A percentile compares a stretch with the other conserved stretches of the same genome.
Conservation (phyloP, 1,139 yeast genomes). For the Geotrichum restrictum region DNA sequence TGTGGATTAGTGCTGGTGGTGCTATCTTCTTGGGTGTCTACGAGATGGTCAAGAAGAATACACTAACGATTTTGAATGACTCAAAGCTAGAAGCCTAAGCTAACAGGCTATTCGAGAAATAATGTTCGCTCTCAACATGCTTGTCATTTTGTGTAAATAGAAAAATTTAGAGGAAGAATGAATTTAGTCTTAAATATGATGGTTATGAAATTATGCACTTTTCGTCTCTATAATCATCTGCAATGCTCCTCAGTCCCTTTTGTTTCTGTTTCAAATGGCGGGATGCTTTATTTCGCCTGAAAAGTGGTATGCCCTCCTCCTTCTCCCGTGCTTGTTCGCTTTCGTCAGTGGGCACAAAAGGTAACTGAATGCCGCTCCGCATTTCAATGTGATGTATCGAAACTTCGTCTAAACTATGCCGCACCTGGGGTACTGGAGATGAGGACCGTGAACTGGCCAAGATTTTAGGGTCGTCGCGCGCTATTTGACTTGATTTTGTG, state of each 20-base stretch:
- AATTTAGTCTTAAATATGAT: neutral
- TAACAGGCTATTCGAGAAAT: too few species aligned
- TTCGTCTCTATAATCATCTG: conserved; percentile 2
- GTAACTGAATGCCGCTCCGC: neutral
- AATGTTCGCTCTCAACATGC: too few species aligned
- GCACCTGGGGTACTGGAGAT: neutral
- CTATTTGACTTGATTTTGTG: neutral
- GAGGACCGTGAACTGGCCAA: neutral
- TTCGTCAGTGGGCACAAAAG: neutral
- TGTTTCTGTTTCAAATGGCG: neutral
- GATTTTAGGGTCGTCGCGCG: neutral
- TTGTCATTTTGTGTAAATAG: too few species aligned
- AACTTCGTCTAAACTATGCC: neutral
- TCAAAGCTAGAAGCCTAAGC: conserved; percentile 1
- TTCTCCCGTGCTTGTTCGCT: neutral
- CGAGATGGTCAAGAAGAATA: conserved; percentile 56
- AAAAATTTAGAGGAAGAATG: neutral
- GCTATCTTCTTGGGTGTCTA: conserved; percentile 94
- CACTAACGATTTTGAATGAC: conserved; percentile 8
- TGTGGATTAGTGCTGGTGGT: conserved; percentile 98
- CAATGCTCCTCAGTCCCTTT: neutral
- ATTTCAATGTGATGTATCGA: neutral
- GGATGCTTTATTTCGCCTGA: neutral
- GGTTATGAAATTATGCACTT: neutral
- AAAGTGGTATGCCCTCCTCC: neutral